A percentile compares a stretch with the other conserved stretches of the same genome.
Evolutionary conservation across 495 filamentous ascomycete genomes (phyloP).

Genomic region (Trichoderma orchidacearum): DNA sequence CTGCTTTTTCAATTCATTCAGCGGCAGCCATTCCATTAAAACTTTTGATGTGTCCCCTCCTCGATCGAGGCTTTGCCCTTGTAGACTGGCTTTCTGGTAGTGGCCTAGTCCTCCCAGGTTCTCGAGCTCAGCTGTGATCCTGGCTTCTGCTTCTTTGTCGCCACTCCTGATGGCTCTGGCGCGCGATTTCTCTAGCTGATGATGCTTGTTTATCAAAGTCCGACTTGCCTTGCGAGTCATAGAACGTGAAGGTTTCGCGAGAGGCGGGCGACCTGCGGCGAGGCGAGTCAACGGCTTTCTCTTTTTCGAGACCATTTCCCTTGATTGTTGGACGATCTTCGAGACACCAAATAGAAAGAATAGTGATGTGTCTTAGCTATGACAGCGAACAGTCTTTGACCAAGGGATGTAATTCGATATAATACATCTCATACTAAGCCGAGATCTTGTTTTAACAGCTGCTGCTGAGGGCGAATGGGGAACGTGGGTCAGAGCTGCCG

Average conservation of each 20-base stretch:
- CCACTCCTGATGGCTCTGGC: constrained; percentile 50
- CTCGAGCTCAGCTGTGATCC: constrained; percentile 39
- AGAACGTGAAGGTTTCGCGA: constrained; percentile 29
- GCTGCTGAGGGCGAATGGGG: neutral
- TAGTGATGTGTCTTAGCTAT: neutral
- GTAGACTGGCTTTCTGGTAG: constrained; percentile 83
- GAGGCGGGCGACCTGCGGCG: constrained; percentile 58
- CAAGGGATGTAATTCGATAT: neutral
- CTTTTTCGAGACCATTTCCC: constrained; percentile 13
- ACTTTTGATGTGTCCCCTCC: constrained; percentile 85
- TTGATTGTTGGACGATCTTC: neutral
- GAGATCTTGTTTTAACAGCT: neutral
- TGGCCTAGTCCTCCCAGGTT: constrained; percentile 61
- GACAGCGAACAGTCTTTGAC: neutral
- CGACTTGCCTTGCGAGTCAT: constrained; percentile 73
- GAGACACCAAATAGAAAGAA: constrained; percentile 4
- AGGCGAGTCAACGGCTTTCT: constrained; percentile 35
- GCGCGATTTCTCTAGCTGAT: constrained; percentile 67
- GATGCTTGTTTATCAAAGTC: constrained; percentile 70
- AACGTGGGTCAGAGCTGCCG: neutral
- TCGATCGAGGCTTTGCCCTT: constrained; percentile 69
- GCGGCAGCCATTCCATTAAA: constrained; percentile 68
- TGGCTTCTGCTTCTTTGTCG: constrained; percentile 39
- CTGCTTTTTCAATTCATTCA: constrained; percentile 9
- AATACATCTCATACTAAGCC: neutral